Evolutionary conservation across 2,329 filamentous ascomycete genomes (phyloP).

Genomic region (Trichophyton rubrum): DNA sequence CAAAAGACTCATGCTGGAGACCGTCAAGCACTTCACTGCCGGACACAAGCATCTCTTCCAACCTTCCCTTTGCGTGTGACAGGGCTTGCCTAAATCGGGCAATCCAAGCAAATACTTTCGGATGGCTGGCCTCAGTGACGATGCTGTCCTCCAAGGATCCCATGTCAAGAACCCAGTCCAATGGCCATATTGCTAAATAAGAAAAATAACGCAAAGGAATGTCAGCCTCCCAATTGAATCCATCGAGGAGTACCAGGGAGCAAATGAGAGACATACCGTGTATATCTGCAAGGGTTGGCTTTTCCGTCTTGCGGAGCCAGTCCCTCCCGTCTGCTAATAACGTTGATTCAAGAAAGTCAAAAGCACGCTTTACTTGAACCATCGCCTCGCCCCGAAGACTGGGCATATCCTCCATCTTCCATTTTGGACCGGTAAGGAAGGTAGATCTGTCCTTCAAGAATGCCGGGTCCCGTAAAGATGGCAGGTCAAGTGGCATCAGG

Average conservation of each 20-base stretch:
- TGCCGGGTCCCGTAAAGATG: constrained; percentile 42
- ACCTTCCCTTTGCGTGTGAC: constrained; percentile 29
- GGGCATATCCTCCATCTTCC: constrained; percentile 29
- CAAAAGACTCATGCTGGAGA: constrained; percentile 36
- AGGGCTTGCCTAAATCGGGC: constrained; percentile 45
- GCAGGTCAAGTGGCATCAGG: constrained; percentile 46
- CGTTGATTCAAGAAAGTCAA: constrained; percentile 49
- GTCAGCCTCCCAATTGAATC: background rate
- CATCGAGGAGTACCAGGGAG: background rate
- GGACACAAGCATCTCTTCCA: constrained; percentile 34
- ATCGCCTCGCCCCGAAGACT: constrained; percentile 44
- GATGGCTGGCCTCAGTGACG: constrained; percentile 44
- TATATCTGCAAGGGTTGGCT: constrained; percentile 52
- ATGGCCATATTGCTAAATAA: constrained; percentile 45
- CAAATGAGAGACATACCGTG: constrained; percentile 36
- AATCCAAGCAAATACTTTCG: constrained; percentile 52
- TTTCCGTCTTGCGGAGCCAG: constrained; percentile 47
- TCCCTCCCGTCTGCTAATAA: constrained; percentile 53
- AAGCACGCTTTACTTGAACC: constrained; percentile 41
- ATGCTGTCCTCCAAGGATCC: constrained; percentile 42
- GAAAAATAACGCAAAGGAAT: background rate
- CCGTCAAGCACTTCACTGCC: constrained; percentile 35
- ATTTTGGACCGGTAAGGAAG: constrained; percentile 31
- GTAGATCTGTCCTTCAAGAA: constrained; percentile 49
- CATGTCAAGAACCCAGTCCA: constrained; percentile 52